A percentile compares a stretch with the other conserved stretches of the same genome.
Conservation (phyloP, 345 rosid genomes). For the Citrus inodora region DNA sequence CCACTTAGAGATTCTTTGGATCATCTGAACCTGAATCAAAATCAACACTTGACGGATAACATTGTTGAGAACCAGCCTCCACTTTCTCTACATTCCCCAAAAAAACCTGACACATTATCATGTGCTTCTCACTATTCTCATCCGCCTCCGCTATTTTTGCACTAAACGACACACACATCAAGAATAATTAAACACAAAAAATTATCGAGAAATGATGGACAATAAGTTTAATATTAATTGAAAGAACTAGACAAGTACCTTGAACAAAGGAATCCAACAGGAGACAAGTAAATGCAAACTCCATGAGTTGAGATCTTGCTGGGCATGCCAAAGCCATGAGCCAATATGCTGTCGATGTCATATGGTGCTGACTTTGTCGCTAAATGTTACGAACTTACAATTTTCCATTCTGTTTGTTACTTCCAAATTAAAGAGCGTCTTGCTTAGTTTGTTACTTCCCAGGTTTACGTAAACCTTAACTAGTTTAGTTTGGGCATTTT, state of each 20-base stretch:
- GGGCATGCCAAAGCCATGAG: constrained; percentile 39
- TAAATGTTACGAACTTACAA: no score
- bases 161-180: constrained; percentile 19
- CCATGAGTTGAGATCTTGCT: constrained; percentile 28
- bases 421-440: no score
- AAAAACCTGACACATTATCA: constrained; percentile 33
- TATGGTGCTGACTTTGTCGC: no score
- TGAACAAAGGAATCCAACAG: constrained; percentile 29
- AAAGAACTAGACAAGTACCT: constrained; percentile 19
- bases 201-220: not conserved
- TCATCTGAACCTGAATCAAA: constrained; percentile 48
- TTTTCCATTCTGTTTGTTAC: no score
- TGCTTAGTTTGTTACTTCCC: no score
- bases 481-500: no score
- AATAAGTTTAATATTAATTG: not conserved
- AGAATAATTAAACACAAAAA: not conserved
- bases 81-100: constrained; percentile 47
- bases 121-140: constrained; percentile 41
- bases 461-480: no score
- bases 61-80: constrained; percentile 35
- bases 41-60: constrained; percentile 25
- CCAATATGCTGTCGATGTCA: constrained; percentile 23
- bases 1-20: constrained; percentile 32
- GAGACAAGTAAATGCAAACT: constrained; percentile 39
- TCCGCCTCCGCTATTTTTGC: constrained; percentile 33